Base-by-base conservation (phyloP, 495 filamentous ascomycete species). In the Thozetella sp. region DNA sequence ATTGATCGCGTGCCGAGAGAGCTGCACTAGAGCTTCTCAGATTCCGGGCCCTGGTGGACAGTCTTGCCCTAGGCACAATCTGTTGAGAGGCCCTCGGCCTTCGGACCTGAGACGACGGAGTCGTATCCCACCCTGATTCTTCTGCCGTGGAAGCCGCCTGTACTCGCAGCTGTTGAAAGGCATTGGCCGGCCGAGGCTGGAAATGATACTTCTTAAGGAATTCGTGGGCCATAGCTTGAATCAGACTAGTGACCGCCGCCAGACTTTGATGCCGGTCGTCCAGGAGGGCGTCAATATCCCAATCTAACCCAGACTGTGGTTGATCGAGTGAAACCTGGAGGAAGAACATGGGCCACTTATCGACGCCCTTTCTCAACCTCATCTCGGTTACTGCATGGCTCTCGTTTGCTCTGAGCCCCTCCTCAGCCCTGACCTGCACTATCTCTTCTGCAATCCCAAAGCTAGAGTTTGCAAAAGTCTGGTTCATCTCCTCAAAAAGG, bases 271-370 rank as follows among this genome's bases (percentile, higher is more conserved):
- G 58, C 27, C 69, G 68, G 25, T 76, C 70, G 30, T 80, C 72
- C 0, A 83, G 58, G 3, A 79, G 40, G 0, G 74, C 63, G 20
- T 76, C 63, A 1, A 67, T 52, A 15, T 71, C 69, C 1, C 64
- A 30, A 24, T 65, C 56, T 3, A 64, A 19, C 9, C 22, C 34
- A 17, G 30, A 52, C 20, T 52, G 25, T 3, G 52, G 46, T 3
- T 62, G 55, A 15, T 71, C 66, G 3, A 84, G 61, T 2, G 80
- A 75, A n/a, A 99, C 85, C 9, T 85, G 86, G 30, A 99, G 78
- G 66, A 88, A 89, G 64, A 97, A 98, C 90, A 95, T 96, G 1
- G 93, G 93, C 90, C 90, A 96, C 60, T 87, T 82, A 68, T 97
- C 93, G 26, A 91, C 76, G 0, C 85, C 83, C 68, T 91, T 94